Base-by-base conservation (phyloP, 768 basidiomycete genomes). In the Phylloporus rhodoxanthus region DNA sequence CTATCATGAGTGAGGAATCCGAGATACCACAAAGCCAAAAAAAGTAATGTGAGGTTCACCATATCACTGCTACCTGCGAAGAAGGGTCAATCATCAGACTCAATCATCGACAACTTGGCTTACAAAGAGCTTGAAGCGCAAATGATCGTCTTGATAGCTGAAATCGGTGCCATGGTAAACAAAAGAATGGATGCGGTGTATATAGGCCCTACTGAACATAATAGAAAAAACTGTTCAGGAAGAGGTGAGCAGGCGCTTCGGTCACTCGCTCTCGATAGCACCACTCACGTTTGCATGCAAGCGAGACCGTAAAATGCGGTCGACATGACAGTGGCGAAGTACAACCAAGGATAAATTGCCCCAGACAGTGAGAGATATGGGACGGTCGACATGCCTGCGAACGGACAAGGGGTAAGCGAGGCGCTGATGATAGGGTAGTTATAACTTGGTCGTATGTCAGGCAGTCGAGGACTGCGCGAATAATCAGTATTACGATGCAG, bases 221-320 rank as follows among this genome's bases (percentile, higher is more conserved):
- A 14, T 50, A 50, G n/a, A 44, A 38, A 29, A 44, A 50, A 23
- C 49, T 50, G 26, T 34, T 19, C 19, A 9, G 23, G n/a, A 11
- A 11, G 10, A 2, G 3, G 10, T 29, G 11, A 29, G 28, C 28
- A 2, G 10, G 11, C 28, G 28, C 28, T 29, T 29, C 28, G 5
- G 23, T 23, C 23, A 29, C 10, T 11, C 28, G 28, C 11, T 29
- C 10, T 5, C 2, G 28, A 29, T 11, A 11, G 28, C 17, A 13
- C 1, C 14, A 37, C 48, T 43, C 43, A 50, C 43, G 49, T 38
- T 19, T 50, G 49, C 43, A 44, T 19, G 19, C 49, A 50, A 19
- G 36, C 8, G 3, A 38, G 4, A 8, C 43, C 49, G 11, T 50
- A 50, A 13, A 50, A 48, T 20, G 9, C 25, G 3, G 48, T 43